A percentile compares a stretch with the other conserved stretches of the same genome.
Evolutionary conservation across 139 green algal species (phyloP).

Genomic region (Asterochloris sp.): DNA sequence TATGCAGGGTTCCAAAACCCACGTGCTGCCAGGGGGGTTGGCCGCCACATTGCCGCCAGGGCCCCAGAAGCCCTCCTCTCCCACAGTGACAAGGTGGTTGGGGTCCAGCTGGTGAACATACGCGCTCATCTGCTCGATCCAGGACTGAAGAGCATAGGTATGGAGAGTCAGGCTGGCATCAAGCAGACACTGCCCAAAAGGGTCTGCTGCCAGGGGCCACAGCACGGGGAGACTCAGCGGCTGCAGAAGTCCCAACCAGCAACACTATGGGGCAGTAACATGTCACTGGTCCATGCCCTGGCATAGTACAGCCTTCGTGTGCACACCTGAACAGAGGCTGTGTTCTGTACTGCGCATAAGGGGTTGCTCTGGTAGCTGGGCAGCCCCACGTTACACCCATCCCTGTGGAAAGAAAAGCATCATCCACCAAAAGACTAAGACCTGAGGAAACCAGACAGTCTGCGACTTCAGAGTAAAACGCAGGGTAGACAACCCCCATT

Average conservation of each 20-base stretch:
- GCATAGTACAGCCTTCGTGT: not conserved
- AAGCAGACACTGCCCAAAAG: not conserved
- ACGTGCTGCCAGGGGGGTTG: not conserved
- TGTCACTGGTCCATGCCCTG: not conserved
- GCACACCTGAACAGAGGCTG: not conserved
- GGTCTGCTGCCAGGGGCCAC: not conserved
- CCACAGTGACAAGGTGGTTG: slow-evolving; percentile 50
- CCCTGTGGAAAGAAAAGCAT: not conserved
- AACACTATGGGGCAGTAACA: not conserved
- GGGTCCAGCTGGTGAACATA: slow-evolving; percentile 45
- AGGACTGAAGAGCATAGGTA: slow-evolving; percentile 29
- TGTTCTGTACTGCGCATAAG: not conserved
- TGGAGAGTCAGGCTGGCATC: not conserved
- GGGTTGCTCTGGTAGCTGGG: not conserved
- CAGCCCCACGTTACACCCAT: not conserved
- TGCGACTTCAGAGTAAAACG: not conserved
- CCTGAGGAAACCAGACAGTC: not conserved
- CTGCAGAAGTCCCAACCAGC: not conserved
- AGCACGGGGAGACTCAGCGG: not conserved
- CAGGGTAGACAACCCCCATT: not conserved
- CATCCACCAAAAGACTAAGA: not conserved
- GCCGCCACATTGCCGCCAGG: not conserved
- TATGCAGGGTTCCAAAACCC: not conserved
- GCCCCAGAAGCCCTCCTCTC: slow-evolving; percentile 24
- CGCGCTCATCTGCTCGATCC: slow-evolving; percentile 31